Evolutionary conservation across 148 eudicot genomes (phyloP).

Genomic region (Polygonum aviculare): DNA sequence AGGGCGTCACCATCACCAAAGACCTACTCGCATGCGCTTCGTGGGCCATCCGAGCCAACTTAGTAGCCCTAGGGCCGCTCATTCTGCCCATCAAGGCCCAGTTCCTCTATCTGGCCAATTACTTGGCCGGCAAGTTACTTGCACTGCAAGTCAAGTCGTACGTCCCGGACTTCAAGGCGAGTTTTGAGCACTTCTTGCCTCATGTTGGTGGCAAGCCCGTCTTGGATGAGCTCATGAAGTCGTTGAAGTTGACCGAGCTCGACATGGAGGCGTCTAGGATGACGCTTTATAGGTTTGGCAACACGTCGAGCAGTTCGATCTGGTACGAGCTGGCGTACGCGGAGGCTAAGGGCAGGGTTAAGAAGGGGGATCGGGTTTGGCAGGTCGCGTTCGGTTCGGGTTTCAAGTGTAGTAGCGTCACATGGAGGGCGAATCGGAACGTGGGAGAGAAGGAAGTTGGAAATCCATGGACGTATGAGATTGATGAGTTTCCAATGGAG

Average conservation of each 20-base stretch:
- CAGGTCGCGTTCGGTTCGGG: conserved; percentile 16
- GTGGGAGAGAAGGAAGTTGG: conserved; percentile 10
- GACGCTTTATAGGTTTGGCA: conserved; percentile 35
- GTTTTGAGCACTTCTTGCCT: conserved; percentile 35
- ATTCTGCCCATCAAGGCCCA: conserved; percentile 43
- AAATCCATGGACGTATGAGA: conserved; percentile 33
- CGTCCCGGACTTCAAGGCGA: conserved; percentile 31
- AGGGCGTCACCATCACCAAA: conserved; percentile 27
- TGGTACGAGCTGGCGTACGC: conserved; percentile 42
- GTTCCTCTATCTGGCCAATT: conserved; percentile 34
- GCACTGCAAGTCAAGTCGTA: conserved; percentile 15
- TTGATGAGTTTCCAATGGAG: conserved; percentile 21
- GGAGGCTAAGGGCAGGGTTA: conserved; percentile 37
- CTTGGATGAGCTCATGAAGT: conserved; percentile 26
- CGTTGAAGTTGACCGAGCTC: conserved; percentile 20
- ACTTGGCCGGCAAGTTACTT: conserved; percentile 42
- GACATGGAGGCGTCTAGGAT: conserved; percentile 40
- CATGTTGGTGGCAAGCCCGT: conserved; percentile 40
- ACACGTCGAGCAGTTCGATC: conserved; percentile 36
- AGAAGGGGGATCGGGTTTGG: conserved; percentile 35
- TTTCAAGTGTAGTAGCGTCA: neutral
- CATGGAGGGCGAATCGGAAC: neutral
- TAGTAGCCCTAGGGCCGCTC: conserved; percentile 20
- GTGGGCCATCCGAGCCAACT: conserved; percentile 24
- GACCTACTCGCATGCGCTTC: conserved; percentile 21